Percentiles rank a stretch among this genome's conserved stretches.
Evolutionary conservation across 2,329 filamentous ascomycete species (phyloP).

Genomic region (Colletotrichum orchidophilum): DNA sequence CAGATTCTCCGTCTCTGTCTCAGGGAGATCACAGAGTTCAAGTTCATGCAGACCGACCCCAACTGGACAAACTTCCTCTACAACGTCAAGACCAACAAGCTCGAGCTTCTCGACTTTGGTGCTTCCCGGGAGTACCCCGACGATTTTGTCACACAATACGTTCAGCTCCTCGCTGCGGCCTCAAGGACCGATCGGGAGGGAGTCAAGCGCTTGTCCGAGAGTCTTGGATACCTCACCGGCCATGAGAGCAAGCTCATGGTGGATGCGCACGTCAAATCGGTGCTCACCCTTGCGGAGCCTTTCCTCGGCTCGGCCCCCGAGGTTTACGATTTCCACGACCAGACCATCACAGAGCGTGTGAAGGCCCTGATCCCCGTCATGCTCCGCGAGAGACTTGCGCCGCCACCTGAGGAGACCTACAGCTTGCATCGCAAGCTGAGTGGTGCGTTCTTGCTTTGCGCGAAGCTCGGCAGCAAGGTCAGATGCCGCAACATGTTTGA

Average conservation of each 20-base stretch:
- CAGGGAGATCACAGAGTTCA: conserved; percentile 92
- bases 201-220: conserved; percentile 74
- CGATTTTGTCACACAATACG: conserved; percentile 82
- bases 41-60: conserved; percentile 98
- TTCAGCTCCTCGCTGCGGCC: conserved; percentile 82
- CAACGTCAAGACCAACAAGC: conserved; percentile 74
- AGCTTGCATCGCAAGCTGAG: conserved; percentile 94
- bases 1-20: conserved; percentile 92
- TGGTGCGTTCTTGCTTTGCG: conserved; percentile 93
- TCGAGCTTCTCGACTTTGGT: conserved; percentile 96
- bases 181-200: conserved; percentile 72
- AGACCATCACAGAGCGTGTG: conserved; percentile 96
- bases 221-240: conserved; percentile 91
- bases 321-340: conserved; percentile 90
- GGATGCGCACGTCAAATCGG: conserved; percentile 87
- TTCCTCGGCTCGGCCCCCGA: conserved; percentile 81
- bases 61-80: conserved; percentile 99
- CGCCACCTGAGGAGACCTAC: conserved; percentile 97
- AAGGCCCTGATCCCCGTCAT: conserved; percentile 90
- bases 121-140: conserved; percentile 87
- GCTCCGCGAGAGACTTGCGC: conserved; percentile 86
- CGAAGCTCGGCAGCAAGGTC: conserved; percentile 84
- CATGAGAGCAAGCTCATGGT: conserved; percentile 87
- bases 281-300: conserved; percentile 91
- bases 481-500: conserved; percentile 83